Base-by-base conservation (phyloP, 768 basidiomycete genomes). In the Mycena leptocephala region DNA sequence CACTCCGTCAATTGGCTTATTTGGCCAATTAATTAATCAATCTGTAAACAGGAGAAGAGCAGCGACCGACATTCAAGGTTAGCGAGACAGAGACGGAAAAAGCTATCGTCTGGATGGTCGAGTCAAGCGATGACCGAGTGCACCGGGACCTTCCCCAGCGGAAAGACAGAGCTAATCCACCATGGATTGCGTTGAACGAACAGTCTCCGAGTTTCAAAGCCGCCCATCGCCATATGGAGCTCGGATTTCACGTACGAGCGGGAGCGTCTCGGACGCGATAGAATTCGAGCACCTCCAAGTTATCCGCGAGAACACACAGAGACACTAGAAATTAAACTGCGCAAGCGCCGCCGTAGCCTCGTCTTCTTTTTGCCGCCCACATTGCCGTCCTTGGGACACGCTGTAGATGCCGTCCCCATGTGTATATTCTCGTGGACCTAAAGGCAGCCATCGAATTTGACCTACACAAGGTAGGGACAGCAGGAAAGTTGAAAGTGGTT, bases 241-340 rank as follows among this genome's bases (percentile, higher is more conserved):
- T 26, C 81, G 82, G 5, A 94, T 87, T 82, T 96, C 96, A 41
- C 92, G 85, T 80, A 81, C 80, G 4, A 95, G 85, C 0, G 95
- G 94, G 5, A 96, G 85, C 0, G 95, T 96, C 87, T 96, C 96
- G 81, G 96, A 96, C 14, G 93, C 93, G 62, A 96, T 77, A 8
- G 73, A 87, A 89, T 69, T 94, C 92, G 67, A 96, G 84, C 14
- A 80, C 80, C 43, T 81, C 76, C 94, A 94, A 96, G 72, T 93
- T 87, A 9, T 83, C 80, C 1, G 90, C 87, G 80, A 92, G 93
- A 4, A 91, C 84, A 79, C 79, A 51, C 84, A 78, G 41, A 96
- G 86, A 9, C 95, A 88, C 55, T 91, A 88, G 22, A 91, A 83
- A 80, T 96, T 95, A 79, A 94, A 96, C 39, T 84, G 81, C 16